Evolutionary conservation across 495 filamentous ascomycete genomes (phyloP).

Genomic region (Massariosphaeria phaeospora): DNA sequence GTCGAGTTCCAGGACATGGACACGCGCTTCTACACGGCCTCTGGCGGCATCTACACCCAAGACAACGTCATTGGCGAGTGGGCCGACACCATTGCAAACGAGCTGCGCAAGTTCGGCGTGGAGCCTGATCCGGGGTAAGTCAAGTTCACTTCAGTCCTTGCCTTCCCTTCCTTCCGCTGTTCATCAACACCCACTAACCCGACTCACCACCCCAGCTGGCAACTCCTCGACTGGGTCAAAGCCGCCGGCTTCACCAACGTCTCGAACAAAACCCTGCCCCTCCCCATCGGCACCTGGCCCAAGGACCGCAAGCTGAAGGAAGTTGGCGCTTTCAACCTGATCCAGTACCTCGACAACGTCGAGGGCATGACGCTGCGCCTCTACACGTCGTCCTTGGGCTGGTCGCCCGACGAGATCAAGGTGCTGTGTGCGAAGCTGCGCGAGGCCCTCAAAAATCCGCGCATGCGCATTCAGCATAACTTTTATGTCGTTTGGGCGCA

Average conservation of each 20-base stretch:
- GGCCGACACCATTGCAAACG: conserved; percentile 29
- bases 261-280: conserved; percentile 29
- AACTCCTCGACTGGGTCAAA: conserved; percentile 31
- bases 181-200: not conserved
- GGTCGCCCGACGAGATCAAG: conserved; percentile 50
- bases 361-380: conserved; percentile 43
- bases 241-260: conserved; percentile 41
- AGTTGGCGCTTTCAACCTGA: conserved; percentile 31
- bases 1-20: conserved; percentile 50
- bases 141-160: no score
- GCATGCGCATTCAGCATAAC: conserved; percentile 41
- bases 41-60: conserved; percentile 45
- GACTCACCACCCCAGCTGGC: not conserved
- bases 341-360: conserved; percentile 43
- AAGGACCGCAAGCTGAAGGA: conserved; percentile 33
- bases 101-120: conserved; percentile 16
- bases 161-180: no score
- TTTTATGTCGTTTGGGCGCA: conserved; percentile 27
- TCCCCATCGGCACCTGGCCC: conserved; percentile 35
- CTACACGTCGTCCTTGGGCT: conserved; percentile 54
- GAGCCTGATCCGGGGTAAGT: conserved; percentile 26
- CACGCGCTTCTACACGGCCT: conserved; percentile 38
- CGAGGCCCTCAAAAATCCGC: conserved; percentile 49
- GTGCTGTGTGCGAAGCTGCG: conserved; percentile 50
- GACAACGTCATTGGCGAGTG: conserved; percentile 37